Base-by-base conservation (phyloP, 1,284 basidiomycete species). In the Ceratobasidium sp. region DNA sequence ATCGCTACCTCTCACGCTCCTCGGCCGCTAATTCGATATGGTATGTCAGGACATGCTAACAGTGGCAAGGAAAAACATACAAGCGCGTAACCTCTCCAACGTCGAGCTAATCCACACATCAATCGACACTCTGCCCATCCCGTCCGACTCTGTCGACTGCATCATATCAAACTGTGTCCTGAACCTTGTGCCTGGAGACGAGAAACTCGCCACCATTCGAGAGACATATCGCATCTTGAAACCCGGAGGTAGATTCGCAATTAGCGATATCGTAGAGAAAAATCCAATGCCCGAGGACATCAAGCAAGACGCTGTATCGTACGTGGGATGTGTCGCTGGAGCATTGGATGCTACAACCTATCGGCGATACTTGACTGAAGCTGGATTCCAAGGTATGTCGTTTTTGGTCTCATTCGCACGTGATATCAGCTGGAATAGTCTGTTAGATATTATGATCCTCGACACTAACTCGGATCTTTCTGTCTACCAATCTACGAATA, bases 111-210 rank as follows among this genome's bases (percentile, higher is more conserved):
- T 87, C 3, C 81, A 86, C 45, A 81, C 84, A 0, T 78, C 80
- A 7, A 83, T 84, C 0, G 84, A 85, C 45, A 78, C 82, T 14
- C 79, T 89, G 0, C 89, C 88, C 0, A 84, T 89, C 59, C 79
- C 81, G 50, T 84, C 85, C 17, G 78, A 81, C 64, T 83, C 86
- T 0, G 83, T 88, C 19, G 86, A 89, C 75, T 88, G 86, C 75
- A 81, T 90, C 22, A 78, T 89, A 9, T 88, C 87, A 17, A 89
- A 88, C 79, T 89, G 87, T 69, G 87, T 88, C 5, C 81, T 89
- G 78, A 88, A 88, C 78, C 80, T 88, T 2, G 75, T 88, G 3
- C 85, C 86, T 0, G 76, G 75, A 0, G 78, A 80, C 19, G 85
- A 83, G 3, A 89, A 87, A 78, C 79, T 79, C 9, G 78, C 67